Base-by-base conservation (phyloP, 1,139 yeast species). In the Protomyces macrosporus region DNA sequence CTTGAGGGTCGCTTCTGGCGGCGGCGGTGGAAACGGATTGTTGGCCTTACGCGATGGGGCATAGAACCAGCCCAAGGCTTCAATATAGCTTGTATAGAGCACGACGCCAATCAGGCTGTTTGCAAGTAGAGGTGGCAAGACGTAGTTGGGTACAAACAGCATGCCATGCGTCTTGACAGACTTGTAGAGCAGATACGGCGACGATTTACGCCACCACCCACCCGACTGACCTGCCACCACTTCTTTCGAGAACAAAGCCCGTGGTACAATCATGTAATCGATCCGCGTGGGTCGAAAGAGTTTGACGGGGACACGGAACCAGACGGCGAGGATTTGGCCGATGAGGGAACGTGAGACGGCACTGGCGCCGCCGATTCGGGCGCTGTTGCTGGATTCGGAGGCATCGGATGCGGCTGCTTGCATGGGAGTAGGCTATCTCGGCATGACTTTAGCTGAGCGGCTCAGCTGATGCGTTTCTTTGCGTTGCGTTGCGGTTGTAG, bases 221-320 rank as follows among this genome's bases (percentile, higher is more conserved):
- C 83, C 82, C 34, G 77, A 70, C 52, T 55, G 55, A 6, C 69
- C 70, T 57, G 66, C 70, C 3, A 33, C 53, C 6, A 39, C 52
- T 2, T 78, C 76, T 55, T 71, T 72, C 6, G 48, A 14, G 16
- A 42, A 42, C 40, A 76, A 68, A 1, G 77, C 76, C 48, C 77
- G 63, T 2, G 78, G 76, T 3, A 76, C 69, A 7, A 75, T 75
- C 72, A 89, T 77, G 71, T 88, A 90, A 74, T 91, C 98, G 67
- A 91, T 88, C 60, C 97, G 77, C 4, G 96, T 86, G 1, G 98
- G 98, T 45, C 96, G 79, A 73, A 91, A 91, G 35, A 91, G 79
- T 75, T 91, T 91, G 58, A 90, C 87, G 1, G 81, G 85, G 0
- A 96, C 88, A 64, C 97, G 79, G 54, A 90, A 75, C 72, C 90